These are phyloP conservation scores for Aphanomyces astaci DNA, from an alignment of 352 stramenopile genomes.

Conservation along the genomic window DNA sequence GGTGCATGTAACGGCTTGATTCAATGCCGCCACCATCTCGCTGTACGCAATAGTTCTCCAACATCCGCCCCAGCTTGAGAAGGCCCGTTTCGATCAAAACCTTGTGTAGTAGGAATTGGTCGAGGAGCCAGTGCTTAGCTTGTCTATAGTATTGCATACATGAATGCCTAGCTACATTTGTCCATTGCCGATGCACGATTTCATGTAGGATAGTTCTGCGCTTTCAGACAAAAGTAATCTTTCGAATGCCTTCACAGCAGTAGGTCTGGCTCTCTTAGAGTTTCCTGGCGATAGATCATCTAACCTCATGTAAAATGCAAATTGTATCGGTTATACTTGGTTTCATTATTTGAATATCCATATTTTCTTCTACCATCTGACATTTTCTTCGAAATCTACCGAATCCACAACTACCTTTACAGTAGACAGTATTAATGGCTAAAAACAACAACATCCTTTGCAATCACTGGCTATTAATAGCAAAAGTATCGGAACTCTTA, in stretches of 20 bases:
- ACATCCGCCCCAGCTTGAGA: conserved; percentile 1
- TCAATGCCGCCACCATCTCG: conserved; percentile 24
- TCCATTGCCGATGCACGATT: conserved; percentile 17
- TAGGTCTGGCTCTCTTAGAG: conserved; percentile 24
- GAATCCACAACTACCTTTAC: too few species aligned
- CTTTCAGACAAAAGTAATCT: conserved; percentile 22
- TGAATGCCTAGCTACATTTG: conserved; percentile 22
- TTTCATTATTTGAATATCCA: too few species aligned
- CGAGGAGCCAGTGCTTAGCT: conserved; percentile 3
- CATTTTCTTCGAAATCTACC: too few species aligned
- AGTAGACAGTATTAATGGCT: too few species aligned
- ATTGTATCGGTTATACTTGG: too few species aligned
- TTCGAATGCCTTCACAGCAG: conserved; percentile 24
- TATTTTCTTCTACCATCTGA: too few species aligned
- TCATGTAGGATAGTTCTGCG: not conserved
- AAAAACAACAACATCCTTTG: too few species aligned
- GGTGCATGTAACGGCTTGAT: conserved; percentile 31
- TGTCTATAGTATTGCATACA: conserved; percentile 18
- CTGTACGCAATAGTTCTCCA: conserved; percentile 25
- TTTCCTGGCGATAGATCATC: conserved; percentile 24
- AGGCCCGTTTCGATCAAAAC: conserved; percentile 1
- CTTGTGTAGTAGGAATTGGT: conserved; percentile 19
- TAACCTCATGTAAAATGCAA: conserved; percentile 27
- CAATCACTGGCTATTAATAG: too few species aligned
- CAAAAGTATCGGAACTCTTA: too few species aligned